Evolutionary conservation across 106 monocot species (phyloP), one percentile per base, ranked within the genome.

Genomic region (Apostasia ramifera): DNA sequence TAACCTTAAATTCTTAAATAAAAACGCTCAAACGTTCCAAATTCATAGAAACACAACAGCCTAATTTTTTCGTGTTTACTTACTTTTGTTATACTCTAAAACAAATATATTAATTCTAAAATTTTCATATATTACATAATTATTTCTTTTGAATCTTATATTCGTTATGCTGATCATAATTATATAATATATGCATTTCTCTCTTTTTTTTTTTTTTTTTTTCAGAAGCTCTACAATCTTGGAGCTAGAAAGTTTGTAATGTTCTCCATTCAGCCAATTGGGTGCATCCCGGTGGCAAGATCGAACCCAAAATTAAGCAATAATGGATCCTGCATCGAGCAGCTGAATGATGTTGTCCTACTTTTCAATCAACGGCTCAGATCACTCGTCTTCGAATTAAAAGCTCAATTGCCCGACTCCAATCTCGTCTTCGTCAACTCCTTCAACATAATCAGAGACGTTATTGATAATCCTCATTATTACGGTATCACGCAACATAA

Each of bases 191-290:
- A 52, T 52, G 52, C 52, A 52, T 11, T 2, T 52, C 52, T 8
- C 52, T 8, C 8, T 52, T 37, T n/a, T n/a, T n/a, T 48, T 11
- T 40, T 2, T 47, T 62, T 64, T 37, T 2, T 14, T 2, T 10
- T 62, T 55, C 80, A 88, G 88, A 78, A 60, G 57, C 71, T 91
- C 4, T 78, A 91, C 47, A 72, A 49, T 14, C 8, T 82, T 2
- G 91, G 91, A 61, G 91, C 86, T 15, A 81, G 87, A 61, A 91
- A 91, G 42, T 84, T 84, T 47, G 84, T 87, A 15, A 39, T 91
- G 40, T 70, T 87, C 44, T 77, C 84, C 5, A 71, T 87, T 41
- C 84, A 84, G 62, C 68, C 81, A 47, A 77, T 82, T 38, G 91
- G 91, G 4, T 91, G 91, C 74, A 73, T 74, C 10, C 91, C 91